Base-by-base conservation (phyloP, 2,329 filamentous ascomycete species). In the Phoma sp. region DNA sequence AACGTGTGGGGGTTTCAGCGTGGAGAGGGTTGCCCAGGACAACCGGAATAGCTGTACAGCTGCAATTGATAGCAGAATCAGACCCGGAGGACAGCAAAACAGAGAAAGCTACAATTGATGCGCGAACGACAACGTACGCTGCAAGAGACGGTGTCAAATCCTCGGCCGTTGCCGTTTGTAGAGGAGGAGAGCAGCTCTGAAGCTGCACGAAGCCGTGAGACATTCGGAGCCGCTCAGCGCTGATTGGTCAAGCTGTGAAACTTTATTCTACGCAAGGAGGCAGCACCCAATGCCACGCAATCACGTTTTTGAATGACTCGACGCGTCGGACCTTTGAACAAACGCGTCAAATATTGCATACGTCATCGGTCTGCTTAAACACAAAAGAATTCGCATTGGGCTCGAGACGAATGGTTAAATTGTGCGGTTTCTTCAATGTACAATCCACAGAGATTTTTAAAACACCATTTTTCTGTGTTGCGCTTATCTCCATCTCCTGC, bases 21-120 rank as follows among this genome's bases (percentile, higher is more conserved):
- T 44, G 46, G 7, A 11, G 58, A 66, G 62, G 59, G 66, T 66
- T 67, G 63, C 60, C 57, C 55, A 44, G 53, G 59, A 55, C 27
- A 62, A 66, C 65, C 56, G 41, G 37, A 43, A 23, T 29, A 45
- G 37, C 22, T 55, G 54, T 51, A 42, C 27, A 49, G 32, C 40
- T 37, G 45, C 43, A 59, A 59, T 61, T 50, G 60, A 9, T 61
- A 27, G 42, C 37, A 29, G 24, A 38, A 36, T 30, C 18, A 14
- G 24, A 35, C 9, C 18, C 18, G 18, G 18, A 18, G 30, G 13
- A 23, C 11, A 9, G 41, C 35, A 13, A 23, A 37, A 42, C 4
- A 22, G 24, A 23, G 37, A 43, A 57, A 59, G 56, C 30, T 50
- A 54, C 55, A 39, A 62, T 59, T 61, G 53, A 35, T 36, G 47